A percentile compares a stretch with the other conserved stretches of the same genome.
Evolutionary conservation across 2,329 filamentous ascomycete species (phyloP).

Genomic region (Fusarium luffae): DNA sequence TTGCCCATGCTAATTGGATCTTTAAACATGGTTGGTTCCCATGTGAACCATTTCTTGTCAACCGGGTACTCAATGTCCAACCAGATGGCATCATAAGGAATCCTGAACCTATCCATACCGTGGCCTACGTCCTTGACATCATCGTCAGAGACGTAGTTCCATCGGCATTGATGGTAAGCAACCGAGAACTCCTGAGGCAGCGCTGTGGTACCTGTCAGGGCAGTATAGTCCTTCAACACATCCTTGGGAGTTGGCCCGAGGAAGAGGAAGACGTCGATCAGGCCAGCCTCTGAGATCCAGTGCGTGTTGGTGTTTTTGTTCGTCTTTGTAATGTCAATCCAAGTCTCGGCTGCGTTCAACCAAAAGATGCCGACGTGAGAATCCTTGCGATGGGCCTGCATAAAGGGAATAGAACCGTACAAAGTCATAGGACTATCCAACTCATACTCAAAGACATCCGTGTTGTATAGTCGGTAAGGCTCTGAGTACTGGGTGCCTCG

Average conservation of each 20-base stretch:
- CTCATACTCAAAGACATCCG: slow-evolving; percentile 97
- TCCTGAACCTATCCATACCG: slow-evolving; percentile 93
- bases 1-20: slow-evolving; percentile 89
- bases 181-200: slow-evolving; percentile 93
- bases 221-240: slow-evolving; percentile 82
- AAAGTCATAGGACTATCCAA: slow-evolving; percentile 98
- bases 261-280: slow-evolving; percentile 94
- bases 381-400: slow-evolving; percentile 95
- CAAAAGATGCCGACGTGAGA: slow-evolving; percentile 97
- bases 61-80: slow-evolving; percentile 98
- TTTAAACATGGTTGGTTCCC: slow-evolving; percentile 88
- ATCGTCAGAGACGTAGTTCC: slow-evolving; percentile 98
- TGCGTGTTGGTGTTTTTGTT: slow-evolving; percentile 87
- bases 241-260: slow-evolving; percentile 87
- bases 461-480: slow-evolving; percentile 94
- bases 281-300: slow-evolving; percentile 94
- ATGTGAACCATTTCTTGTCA: slow-evolving; percentile 97
- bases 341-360: slow-evolving; percentile 97
- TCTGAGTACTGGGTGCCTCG: slow-evolving; percentile 85
- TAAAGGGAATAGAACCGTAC: slow-evolving; percentile 96
- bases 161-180: slow-evolving; percentile 96
- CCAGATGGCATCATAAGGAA: slow-evolving; percentile 99
- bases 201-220: slow-evolving; percentile 90
- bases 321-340: slow-evolving; percentile 91
- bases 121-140: slow-evolving; percentile 97